A percentile compares a stretch with the other conserved stretches of the same genome.
These are phyloP conservation scores for Guyanaporus albipodus DNA, from an alignment of 768 basidiomycete species.

Conservation along the genomic window DNA sequence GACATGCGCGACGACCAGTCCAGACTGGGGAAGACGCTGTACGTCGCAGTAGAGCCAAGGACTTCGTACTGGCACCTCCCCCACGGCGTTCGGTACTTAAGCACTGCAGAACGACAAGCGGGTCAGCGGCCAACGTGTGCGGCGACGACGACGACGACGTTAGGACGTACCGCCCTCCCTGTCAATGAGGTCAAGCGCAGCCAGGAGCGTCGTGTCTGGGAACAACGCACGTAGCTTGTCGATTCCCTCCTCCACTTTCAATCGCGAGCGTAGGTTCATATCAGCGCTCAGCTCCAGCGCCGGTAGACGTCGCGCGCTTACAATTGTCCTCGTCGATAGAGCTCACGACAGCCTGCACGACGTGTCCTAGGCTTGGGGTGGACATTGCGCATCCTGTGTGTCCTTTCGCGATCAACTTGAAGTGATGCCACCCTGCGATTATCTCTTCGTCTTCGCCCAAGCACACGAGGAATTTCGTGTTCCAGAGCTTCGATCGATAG, in stretches of 20 bases:
- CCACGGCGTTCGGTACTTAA: conserved; percentile 56
- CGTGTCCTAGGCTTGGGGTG: conserved; percentile 19
- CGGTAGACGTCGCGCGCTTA: conserved; percentile 16
- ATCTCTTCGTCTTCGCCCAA: conserved; percentile 77
- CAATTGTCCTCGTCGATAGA: conserved; percentile 33
- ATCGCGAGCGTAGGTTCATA: not conserved
- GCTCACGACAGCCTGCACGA: conserved; percentile 31
- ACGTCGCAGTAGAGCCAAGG: conserved; percentile 58
- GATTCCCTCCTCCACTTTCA: conserved; percentile 53
- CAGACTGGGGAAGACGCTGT: conserved; percentile 52
- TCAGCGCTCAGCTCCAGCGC: not conserved
- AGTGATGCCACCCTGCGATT: conserved; percentile 30
- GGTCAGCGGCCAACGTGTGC: not conserved
- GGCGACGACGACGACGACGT: not conserved
- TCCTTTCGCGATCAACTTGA: not conserved
- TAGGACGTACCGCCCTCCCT: conserved; percentile 59
- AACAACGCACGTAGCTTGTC: conserved; percentile 54
- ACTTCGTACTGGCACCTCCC: conserved; percentile 63
- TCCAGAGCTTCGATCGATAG: conserved; percentile 75
- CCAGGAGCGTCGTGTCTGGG: conserved; percentile 58
- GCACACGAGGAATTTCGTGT: conserved; percentile 78
- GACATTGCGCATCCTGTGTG: conserved; percentile 12
- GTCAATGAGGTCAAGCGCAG: conserved; percentile 77
- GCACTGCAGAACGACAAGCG: conserved; percentile 44
- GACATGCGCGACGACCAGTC: conserved; percentile 38